Conservation (phyloP, 1,139 yeast genomes). For the Blastobotrys capitulatus region DNA sequence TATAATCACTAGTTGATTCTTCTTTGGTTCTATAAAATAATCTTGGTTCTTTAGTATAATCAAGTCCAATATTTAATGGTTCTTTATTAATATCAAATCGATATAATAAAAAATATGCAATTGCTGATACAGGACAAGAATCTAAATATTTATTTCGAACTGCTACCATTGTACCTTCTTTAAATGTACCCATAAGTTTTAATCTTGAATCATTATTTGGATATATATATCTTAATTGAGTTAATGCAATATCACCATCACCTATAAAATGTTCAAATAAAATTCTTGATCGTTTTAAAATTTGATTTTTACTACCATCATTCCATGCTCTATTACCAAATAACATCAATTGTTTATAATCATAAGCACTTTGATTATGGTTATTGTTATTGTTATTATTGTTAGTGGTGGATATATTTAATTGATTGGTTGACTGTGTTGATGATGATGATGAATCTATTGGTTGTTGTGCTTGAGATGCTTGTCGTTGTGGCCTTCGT, state of each 20-base stretch:
- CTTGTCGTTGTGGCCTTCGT: too few species aligned
- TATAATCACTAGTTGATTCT: not conserved
- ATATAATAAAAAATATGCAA: not conserved
- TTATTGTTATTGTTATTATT: too few species aligned
- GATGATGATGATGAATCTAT: too few species aligned
- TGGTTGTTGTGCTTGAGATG: too few species aligned
- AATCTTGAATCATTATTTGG: not conserved
- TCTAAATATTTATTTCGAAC: not conserved
- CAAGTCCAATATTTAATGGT: not conserved
- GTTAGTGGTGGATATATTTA: too few species aligned
- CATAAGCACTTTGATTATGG: too few species aligned
- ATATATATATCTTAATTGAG: not conserved
- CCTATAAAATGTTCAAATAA: not conserved
- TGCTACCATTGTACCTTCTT: not conserved
- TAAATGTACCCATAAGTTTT: not conserved
- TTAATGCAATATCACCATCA: not conserved
- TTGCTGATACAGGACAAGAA: not conserved
- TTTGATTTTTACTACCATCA: not conserved
- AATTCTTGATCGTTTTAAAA: not conserved
- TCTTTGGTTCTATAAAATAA: not conserved
- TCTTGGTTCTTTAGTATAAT: not conserved
- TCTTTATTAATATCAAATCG: not conserved
- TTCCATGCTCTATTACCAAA: not conserved
- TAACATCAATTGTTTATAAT: too few species aligned
- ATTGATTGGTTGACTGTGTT: too few species aligned